Percentiles rank a stretch among this genome's conserved stretches.
Evolutionary conservation across 805 yeast genomes (phyloP).

Genomic region (Candida michaelii): DNA sequence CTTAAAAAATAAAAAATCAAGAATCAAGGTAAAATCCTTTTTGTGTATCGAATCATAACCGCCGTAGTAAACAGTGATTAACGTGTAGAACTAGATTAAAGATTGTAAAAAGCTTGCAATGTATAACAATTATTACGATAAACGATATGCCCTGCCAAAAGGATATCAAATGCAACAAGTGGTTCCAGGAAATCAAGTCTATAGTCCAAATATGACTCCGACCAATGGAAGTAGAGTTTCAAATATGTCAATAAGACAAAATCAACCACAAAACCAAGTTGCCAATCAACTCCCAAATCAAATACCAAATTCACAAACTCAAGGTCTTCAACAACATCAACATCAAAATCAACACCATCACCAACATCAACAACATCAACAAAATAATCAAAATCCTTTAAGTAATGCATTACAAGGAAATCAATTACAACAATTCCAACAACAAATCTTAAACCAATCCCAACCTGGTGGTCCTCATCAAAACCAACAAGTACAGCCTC

Average conservation of each 20-base stretch:
- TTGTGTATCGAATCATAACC: not conserved
- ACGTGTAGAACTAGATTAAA: not conserved
- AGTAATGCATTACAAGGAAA: conserved; percentile 2
- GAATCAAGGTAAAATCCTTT: not conserved
- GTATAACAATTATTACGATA: conserved; percentile 5
- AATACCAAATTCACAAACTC: conserved; percentile 3
- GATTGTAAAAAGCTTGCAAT: not conserved
- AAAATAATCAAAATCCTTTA: not conserved
- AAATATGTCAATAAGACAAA: not conserved
- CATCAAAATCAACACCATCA: conserved; percentile 9
- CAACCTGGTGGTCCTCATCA: not conserved
- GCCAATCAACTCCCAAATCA: not conserved
- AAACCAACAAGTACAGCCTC: conserved; percentile 9
- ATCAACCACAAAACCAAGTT: conserved; percentile 4
- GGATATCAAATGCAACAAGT: not conserved
- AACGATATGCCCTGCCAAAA: conserved; percentile 5
- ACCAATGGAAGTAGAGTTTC: not conserved
- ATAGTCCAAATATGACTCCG: conserved; percentile 2
- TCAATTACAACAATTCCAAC: conserved; percentile 4
- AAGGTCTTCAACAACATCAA: conserved; percentile 11
- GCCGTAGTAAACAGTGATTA: not conserved
- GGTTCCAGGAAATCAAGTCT: not conserved
- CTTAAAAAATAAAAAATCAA: not conserved
- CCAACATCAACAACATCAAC: conserved; percentile 1
- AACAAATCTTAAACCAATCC: conserved; percentile 7